phyloP scores from a whole-genome alignment of 164 flowering plant genomes.

The Stephania yunnanensis region DNA sequence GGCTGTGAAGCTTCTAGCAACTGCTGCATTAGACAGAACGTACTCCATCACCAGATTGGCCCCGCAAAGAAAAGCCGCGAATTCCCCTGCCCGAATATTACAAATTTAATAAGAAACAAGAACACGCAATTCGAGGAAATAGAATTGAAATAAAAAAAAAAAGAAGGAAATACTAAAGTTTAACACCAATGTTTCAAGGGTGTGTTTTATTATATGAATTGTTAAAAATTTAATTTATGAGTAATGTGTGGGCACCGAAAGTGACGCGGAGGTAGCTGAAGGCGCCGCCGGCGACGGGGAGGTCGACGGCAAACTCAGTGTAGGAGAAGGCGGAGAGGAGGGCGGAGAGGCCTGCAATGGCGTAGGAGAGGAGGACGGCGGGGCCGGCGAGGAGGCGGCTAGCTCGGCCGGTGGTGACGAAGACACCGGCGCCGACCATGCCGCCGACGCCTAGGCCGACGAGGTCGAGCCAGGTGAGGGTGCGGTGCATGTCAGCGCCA shows the following conservation, averaged over 20 bases:
- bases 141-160: too few species aligned
- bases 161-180: too few species aligned
- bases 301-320: constrained; percentile 92
- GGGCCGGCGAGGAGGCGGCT: constrained; percentile 57
- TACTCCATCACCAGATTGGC: constrained; percentile 74
- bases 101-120: too few species aligned
- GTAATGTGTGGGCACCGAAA: constrained; percentile 40
- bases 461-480: constrained; percentile 72
- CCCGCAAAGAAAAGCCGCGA: constrained; percentile 62
- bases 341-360: constrained; percentile 89
- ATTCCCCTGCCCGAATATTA: constrained; percentile 41
- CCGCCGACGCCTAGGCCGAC: constrained; percentile 81
- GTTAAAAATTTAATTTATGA: too few species aligned
- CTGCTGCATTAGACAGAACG: constrained; percentile 75
- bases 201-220: too few species aligned
- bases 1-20: constrained; percentile 61
- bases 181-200: too few species aligned
- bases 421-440: constrained; percentile 93
- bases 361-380: constrained; percentile 65
- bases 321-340: constrained; percentile 90
- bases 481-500: constrained; percentile 53
- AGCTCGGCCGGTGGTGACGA: constrained; percentile 73
- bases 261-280: constrained; percentile 84
- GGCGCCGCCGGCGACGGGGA: constrained; percentile 96
- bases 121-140: background rate